Conservation (phyloP, 1,284 basidiomycete genomes). For the Wallemia mellicola region DNA sequence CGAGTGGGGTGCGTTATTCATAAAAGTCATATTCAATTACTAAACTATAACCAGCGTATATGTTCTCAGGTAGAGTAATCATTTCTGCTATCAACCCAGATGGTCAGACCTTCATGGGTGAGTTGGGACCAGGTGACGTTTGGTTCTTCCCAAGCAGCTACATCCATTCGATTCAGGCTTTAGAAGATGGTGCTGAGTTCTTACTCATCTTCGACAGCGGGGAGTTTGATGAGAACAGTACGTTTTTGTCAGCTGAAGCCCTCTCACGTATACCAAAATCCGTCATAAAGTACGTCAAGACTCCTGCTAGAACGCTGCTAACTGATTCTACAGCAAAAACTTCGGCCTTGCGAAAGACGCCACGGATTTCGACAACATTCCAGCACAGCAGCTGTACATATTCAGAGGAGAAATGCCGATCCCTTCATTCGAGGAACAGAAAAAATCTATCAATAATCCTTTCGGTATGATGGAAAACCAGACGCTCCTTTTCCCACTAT, state of each 20-base stretch:
- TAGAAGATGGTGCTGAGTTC: not conserved
- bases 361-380: not conserved
- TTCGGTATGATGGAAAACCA: not conserved
- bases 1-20: too few species aligned
- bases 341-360: not conserved
- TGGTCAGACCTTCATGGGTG: not conserved
- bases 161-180: not conserved
- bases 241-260: not conserved
- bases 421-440: not conserved
- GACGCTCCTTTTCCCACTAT: not conserved
- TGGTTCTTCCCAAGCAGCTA: not conserved
- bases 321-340: not conserved
- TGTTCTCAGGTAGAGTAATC: not conserved
- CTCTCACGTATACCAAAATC: not conserved
- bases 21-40: too few species aligned
- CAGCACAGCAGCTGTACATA: not conserved
- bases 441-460: not conserved
- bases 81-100: not conserved
- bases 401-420: not conserved
- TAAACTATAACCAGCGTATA: too few species aligned
- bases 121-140: not conserved
- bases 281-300: not conserved
- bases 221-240: not conserved
- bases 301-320: not conserved
- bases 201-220: not conserved